Conservation (phyloP, 768 basidiomycete genomes). For the Tulasnella sp. region DNA sequence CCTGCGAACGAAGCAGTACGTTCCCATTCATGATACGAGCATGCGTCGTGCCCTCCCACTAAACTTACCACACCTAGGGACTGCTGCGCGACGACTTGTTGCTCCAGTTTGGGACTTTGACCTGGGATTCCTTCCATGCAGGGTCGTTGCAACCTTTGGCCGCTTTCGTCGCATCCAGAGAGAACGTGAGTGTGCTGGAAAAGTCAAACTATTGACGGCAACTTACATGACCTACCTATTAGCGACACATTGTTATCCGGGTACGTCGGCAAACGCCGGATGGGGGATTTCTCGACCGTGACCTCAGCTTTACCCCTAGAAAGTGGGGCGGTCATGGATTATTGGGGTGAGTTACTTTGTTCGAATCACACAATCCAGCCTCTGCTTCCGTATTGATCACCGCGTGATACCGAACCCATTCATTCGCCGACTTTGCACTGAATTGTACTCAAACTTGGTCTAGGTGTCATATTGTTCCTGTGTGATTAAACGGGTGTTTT, state of each 20-base stretch:
- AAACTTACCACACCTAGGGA: slow-evolving; percentile 35
- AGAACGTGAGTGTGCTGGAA: slow-evolving; percentile 48
- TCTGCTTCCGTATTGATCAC: neutral
- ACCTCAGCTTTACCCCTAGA: slow-evolving; percentile 50
- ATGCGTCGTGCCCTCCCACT: neutral
- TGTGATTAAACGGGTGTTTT: too few relatives aligned
- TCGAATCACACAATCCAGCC: neutral
- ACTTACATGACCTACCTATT: slow-evolving; percentile 1
- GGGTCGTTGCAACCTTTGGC: slow-evolving; percentile 53
- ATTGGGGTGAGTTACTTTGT: slow-evolving; percentile 47
- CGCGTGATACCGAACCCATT: too few relatives aligned
- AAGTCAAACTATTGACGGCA: neutral
- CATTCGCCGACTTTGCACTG: too few relatives aligned
- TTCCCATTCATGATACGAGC: slow-evolving; percentile 18
- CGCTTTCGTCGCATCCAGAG: slow-evolving; percentile 56
- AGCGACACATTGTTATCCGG: slow-evolving; percentile 18
- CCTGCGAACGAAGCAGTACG: slow-evolving; percentile 75
- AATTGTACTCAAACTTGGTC: neutral
- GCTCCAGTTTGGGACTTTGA: slow-evolving; percentile 58
- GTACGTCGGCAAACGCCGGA: slow-evolving; percentile 9
- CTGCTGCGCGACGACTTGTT: slow-evolving; percentile 57
- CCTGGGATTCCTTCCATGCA: slow-evolving; percentile 38
- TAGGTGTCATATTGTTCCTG: slow-evolving; percentile 27
- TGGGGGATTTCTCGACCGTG: neutral
- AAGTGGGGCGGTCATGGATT: slow-evolving; percentile 81